Conservation (phyloP, 2,329 filamentous ascomycete species). For the Coniochaeta prunicola region DNA sequence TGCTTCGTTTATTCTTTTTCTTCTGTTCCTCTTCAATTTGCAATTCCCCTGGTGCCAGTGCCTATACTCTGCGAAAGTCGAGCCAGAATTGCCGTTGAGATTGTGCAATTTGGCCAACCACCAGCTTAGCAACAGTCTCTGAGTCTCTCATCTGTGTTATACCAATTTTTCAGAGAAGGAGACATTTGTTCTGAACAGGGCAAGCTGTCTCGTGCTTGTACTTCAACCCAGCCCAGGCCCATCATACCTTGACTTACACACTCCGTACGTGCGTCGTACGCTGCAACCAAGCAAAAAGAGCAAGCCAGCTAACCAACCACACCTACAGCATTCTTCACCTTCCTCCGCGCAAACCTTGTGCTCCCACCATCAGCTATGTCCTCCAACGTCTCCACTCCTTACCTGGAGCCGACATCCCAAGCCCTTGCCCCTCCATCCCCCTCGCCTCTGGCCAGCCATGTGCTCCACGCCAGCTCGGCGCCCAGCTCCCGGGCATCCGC, state of each 20-base stretch:
- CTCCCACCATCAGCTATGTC: conserved; percentile 55
- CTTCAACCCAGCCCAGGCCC: neutral
- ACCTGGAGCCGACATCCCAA: conserved; percentile 45
- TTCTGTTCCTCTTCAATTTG: conserved; percentile 5
- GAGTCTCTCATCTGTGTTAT: neutral
- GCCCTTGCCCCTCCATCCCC: conserved; percentile 13
- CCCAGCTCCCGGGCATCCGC: conserved; percentile 19
- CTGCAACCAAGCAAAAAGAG: neutral
- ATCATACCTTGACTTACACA: neutral
- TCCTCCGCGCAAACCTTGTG: conserved; percentile 72
- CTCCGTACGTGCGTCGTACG: neutral
- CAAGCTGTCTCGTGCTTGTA: neutral
- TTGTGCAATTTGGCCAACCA: neutral
- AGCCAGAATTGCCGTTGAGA: neutral
- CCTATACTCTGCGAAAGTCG: neutral
- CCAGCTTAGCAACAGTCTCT: neutral
- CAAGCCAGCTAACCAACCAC: neutral
- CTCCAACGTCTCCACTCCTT: conserved; percentile 58
- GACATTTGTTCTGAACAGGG: no score
- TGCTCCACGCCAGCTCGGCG: conserved; percentile 21
- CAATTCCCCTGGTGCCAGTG: neutral
- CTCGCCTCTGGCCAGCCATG: conserved; percentile 5
- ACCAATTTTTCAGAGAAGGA: no score
- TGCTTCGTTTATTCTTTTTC: neutral
- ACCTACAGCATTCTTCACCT: conserved; percentile 69